Conservation (phyloP, 345 rosid genomes). For the Populus euphratica region DNA sequence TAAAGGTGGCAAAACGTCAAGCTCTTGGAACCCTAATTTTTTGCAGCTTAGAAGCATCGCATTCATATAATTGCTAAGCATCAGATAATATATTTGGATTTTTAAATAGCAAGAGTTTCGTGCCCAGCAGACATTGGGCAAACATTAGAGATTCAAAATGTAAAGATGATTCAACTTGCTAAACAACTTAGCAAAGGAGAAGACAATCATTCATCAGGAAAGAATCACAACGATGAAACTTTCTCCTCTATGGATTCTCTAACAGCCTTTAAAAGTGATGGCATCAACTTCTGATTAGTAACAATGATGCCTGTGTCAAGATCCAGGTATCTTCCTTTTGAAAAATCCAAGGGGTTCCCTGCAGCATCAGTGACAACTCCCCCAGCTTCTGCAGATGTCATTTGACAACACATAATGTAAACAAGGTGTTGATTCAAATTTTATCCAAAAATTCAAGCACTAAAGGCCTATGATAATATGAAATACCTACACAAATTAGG, state of each 20-base stretch:
- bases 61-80: background rate
- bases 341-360: constrained; percentile 77
- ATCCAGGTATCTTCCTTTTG: constrained; percentile 70
- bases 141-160: background rate
- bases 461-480: background rate
- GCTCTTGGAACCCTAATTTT: background rate
- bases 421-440: background rate
- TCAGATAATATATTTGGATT: background rate
- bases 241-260: constrained; percentile 65
- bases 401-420: constrained; percentile 6
- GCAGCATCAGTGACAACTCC: constrained; percentile 71
- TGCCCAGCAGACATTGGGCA: background rate
- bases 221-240: constrained; percentile 52
- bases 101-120: background rate
- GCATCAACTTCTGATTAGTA: constrained; percentile 79
- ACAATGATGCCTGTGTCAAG: constrained; percentile 70
- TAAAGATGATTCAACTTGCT: no score
- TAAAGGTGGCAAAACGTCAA: background rate
- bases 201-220: background rate
- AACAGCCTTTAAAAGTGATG: constrained; percentile 69
- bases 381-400: constrained; percentile 70
- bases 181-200: background rate
- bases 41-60: background rate
- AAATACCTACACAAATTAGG: background rate
- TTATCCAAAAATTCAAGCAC: background rate